These are phyloP conservation scores for Termitomyces sp. DNA, from an alignment of 768 basidiomycete species.

Conservation along the genomic window DNA sequence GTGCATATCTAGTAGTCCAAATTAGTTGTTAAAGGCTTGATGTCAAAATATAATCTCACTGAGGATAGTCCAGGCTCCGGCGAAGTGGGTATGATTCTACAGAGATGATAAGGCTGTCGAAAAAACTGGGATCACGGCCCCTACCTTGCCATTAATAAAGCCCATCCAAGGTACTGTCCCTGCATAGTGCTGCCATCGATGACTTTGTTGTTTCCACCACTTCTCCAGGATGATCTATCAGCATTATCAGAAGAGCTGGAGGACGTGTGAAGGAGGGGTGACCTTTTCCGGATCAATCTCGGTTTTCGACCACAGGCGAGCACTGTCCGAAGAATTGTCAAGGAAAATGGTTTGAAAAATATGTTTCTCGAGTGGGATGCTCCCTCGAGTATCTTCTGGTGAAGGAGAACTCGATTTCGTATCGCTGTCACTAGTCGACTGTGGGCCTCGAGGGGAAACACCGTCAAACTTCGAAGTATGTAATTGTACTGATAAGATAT, in stretches of 20 bases:
- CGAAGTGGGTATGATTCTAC: constrained; percentile 30
- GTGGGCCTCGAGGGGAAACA: constrained; percentile 14
- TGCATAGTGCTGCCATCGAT: constrained; percentile 44
- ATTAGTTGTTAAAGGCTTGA: background rate
- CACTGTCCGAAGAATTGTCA: constrained; percentile 33
- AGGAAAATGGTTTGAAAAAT: constrained; percentile 53
- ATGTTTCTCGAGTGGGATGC: constrained; percentile 34
- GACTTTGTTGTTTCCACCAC: constrained; percentile 53
- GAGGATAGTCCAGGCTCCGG: constrained; percentile 34
- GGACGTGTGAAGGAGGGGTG: background rate
- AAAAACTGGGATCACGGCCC: background rate
- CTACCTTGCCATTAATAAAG: constrained; percentile 30
- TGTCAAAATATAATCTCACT: constrained; percentile 17
- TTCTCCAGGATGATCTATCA: constrained; percentile 39
- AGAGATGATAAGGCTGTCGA: background rate
- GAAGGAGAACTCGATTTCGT: background rate
- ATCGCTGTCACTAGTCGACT: background rate
- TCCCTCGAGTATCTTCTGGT: constrained; percentile 10
- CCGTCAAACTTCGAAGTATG: constrained; percentile 20
- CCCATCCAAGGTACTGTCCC: constrained; percentile 36
- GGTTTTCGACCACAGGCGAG: constrained; percentile 37
- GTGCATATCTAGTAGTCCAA: constrained; percentile 26
- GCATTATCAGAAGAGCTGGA: no score
- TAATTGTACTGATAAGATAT: background rate
- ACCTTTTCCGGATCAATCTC: constrained; percentile 35